These are phyloP conservation scores for Gelatoporia subvermispora DNA, from an alignment of 768 basidiomycete genomes.

Conservation along the genomic window DNA sequence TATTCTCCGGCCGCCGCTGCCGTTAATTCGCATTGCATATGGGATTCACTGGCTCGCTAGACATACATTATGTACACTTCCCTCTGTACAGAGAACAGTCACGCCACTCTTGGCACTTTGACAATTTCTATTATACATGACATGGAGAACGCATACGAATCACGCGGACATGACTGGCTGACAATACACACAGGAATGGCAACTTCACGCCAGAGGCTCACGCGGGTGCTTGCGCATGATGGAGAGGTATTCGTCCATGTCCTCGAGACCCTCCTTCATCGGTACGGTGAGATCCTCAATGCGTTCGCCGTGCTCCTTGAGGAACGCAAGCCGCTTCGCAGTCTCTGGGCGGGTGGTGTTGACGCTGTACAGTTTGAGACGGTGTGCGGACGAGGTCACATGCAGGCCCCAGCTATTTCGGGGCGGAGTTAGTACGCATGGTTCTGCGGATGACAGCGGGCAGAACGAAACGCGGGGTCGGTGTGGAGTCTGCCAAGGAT, in stretches of 20 bases:
- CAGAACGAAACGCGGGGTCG: background rate
- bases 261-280: constrained; percentile 25
- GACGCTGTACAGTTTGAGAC: constrained; percentile 52
- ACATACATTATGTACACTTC: no score
- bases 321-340: constrained; percentile 35
- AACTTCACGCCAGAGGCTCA: constrained; percentile 6
- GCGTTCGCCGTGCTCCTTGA: constrained; percentile 33
- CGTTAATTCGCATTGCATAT: no score
- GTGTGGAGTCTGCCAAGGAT: background rate
- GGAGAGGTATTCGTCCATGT: constrained; percentile 17
- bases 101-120: no score
- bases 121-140: no score
- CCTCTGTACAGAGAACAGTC: no score
- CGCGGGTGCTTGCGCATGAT: constrained; percentile 15
- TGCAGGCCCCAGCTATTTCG: constrained; percentile 45
- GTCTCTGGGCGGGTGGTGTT: constrained; percentile 40
- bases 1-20: no score
- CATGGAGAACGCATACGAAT: no score
- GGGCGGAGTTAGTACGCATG: background rate
- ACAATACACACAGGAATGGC: no score
- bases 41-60: no score
- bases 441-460: background rate
- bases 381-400: constrained; percentile 48
- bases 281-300: constrained; percentile 40
- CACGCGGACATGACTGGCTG: no score